Conservation (phyloP, 352 stramenopile genomes). For the Peronospora destructor region DNA sequence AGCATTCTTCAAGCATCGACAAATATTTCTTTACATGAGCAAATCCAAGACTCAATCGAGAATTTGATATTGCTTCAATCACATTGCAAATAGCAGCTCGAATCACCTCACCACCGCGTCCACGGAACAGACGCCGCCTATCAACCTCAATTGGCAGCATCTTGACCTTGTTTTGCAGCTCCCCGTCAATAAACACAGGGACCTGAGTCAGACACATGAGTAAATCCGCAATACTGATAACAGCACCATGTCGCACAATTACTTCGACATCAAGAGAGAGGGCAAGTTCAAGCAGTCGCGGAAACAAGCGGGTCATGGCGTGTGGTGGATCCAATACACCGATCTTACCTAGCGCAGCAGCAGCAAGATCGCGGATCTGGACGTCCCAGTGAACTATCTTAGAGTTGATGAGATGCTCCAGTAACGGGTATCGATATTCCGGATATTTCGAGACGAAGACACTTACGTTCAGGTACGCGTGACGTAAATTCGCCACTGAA, state of each 20-base stretch:
- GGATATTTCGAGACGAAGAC: slow-evolving; percentile 88
- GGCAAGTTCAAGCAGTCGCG: slow-evolving; percentile 72
- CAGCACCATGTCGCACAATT: slow-evolving; percentile 89
- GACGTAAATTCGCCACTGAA: slow-evolving; percentile 86
- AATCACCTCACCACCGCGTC: slow-evolving; percentile 94
- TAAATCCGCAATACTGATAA: slow-evolving; percentile 88
- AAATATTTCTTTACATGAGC: slow-evolving; percentile 76
- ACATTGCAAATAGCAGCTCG: slow-evolving; percentile 89
- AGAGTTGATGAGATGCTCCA: slow-evolving; percentile 71
- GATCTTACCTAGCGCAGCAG: slow-evolving; percentile 83
- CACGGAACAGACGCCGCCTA: slow-evolving; percentile 92
- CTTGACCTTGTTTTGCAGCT: slow-evolving; percentile 66
- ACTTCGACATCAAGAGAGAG: slow-evolving; percentile 86
- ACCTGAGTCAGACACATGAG: slow-evolving; percentile 38
- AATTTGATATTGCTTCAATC: slow-evolving; percentile 86
- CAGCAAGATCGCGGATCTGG: slow-evolving; percentile 85
- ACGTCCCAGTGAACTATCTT: slow-evolving; percentile 96
- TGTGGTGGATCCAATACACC: slow-evolving; percentile 72
- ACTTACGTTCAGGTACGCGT: slow-evolving; percentile 91
- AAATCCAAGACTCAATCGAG: slow-evolving; percentile 47
- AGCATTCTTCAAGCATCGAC: slow-evolving; percentile 81
- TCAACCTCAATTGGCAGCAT: slow-evolving; percentile 85
- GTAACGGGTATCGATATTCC: slow-evolving; percentile 75
- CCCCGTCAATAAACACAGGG: slow-evolving; percentile 58
- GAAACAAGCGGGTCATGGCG: slow-evolving; percentile 70